A percentile compares a stretch with the other conserved stretches of the same genome.
phyloP scores from a whole-genome alignment of 1,284 basidiomycete species.

The Mycena sp. region DNA sequence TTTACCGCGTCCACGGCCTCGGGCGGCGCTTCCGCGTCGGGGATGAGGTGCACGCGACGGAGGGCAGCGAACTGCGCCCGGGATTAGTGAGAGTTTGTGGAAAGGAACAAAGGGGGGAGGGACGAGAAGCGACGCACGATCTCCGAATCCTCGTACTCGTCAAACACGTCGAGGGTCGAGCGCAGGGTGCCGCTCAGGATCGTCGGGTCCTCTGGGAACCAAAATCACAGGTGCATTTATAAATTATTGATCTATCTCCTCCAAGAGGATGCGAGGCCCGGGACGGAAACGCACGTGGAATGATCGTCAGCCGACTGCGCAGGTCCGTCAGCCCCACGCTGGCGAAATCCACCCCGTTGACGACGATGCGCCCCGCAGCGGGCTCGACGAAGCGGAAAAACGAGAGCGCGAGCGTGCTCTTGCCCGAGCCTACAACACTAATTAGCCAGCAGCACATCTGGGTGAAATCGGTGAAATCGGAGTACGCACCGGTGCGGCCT shows the following conservation, averaged over 20 bases:
- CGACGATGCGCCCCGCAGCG: conserved; percentile 81
- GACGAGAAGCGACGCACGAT: conserved; percentile 63
- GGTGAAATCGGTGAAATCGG: background rate
- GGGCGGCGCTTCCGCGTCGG: conserved; percentile 55
- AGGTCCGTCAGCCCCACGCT: conserved; percentile 90
- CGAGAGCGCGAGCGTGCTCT: conserved; percentile 91
- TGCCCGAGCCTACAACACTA: conserved; percentile 86
- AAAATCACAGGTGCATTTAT: too few relatives aligned
- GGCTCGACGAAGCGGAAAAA: conserved; percentile 98
- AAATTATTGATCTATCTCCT: background rate
- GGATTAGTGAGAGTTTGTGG: background rate
- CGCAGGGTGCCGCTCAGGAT: conserved; percentile 90
- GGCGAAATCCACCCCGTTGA: conserved; percentile 90
- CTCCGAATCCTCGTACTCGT: conserved; percentile 87
- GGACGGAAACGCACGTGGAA: conserved; percentile 70
- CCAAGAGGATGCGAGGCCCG: background rate
- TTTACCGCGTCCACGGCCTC: conserved; percentile 58
- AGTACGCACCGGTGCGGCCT: conserved; percentile 49
- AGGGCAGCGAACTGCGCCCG: conserved; percentile 81
- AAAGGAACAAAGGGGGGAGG: background rate
- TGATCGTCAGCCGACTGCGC: conserved; percentile 87
- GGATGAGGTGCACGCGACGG: conserved; percentile 87
- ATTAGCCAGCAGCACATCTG: too few relatives aligned
- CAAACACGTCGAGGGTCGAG: conserved; percentile 88
- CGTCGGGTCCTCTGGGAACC: conserved; percentile 72